Percentiles rank a stretch among this genome's conserved stretches.
Evolutionary conservation across 768 basidiomycete species (phyloP).

Genomic region (Termitomyces sp.): DNA sequence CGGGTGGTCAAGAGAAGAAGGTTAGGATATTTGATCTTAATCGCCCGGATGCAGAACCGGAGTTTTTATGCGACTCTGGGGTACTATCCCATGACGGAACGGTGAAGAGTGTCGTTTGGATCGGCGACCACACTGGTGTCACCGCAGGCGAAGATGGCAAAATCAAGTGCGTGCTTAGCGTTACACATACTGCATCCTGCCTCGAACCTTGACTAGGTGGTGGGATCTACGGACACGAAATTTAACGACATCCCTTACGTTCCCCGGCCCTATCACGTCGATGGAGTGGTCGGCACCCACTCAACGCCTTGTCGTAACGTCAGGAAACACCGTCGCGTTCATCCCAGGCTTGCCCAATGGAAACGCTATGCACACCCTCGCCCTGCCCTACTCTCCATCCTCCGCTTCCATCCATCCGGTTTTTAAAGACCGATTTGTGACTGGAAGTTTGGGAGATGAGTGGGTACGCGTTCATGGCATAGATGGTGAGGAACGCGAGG

Average conservation of each 20-base stretch:
- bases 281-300: conserved; percentile 89
- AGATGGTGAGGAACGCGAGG: conserved; percentile 84
- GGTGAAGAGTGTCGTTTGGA: conserved; percentile 91
- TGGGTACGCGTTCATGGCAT: conserved; percentile 96
- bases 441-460: conserved; percentile 84
- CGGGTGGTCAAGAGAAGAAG: conserved; percentile 97
- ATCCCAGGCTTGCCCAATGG: conserved; percentile 68
- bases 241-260: conserved; percentile 62
- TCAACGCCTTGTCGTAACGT: conserved; percentile 81
- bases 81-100: conserved; percentile 77
- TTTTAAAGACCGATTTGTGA: conserved; percentile 84
- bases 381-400: conserved; percentile 81
- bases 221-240: conserved; percentile 88
- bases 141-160: conserved; percentile 89
- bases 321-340: conserved; percentile 89
- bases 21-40: conserved; percentile 90
- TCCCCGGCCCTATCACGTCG: conserved; percentile 80
- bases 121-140: conserved; percentile 81
- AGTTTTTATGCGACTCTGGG: conserved; percentile 63
- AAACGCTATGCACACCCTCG: conserved; percentile 67
- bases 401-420: conserved; percentile 94
- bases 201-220: conserved; percentile 55
- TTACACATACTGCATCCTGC: not conserved
- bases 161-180: conserved; percentile 58
- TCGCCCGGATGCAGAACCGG: conserved; percentile 82